phyloP scores from a whole-genome alignment of 176 grass and related monocot species.

The Juncus effusus region DNA sequence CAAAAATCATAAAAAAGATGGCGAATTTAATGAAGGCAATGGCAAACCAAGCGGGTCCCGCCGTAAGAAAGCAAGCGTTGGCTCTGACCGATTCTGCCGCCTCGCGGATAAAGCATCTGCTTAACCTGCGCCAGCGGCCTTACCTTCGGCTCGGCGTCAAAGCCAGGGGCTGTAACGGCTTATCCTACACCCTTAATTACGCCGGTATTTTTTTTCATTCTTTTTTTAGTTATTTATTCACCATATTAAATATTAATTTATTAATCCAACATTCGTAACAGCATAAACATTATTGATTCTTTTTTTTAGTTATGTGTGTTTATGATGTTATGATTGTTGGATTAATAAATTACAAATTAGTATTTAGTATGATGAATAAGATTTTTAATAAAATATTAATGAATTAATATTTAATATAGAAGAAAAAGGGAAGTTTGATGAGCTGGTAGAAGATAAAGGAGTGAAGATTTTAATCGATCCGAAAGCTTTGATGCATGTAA shows the following conservation, averaged over 20 bases:
- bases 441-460: constrained; percentile 76
- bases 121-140: constrained; percentile 54
- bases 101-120: constrained; percentile 56
- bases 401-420: constrained; percentile 37
- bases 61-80: constrained; percentile 54
- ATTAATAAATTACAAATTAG: neutral
- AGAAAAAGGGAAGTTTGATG: constrained; percentile 84
- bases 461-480: constrained; percentile 90
- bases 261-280: neutral
- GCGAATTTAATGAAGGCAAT: constrained; percentile 49
- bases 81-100: constrained; percentile 53
- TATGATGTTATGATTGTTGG: neutral
- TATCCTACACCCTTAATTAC: constrained; percentile 92
- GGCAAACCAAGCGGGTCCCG: constrained; percentile 31
- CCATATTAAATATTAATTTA: neutral
- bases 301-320: too few relatives aligned
- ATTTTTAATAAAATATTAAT: constrained; percentile 4
- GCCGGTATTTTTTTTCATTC: constrained; percentile 39
- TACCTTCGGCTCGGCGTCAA: constrained; percentile 77
- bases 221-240: neutral
- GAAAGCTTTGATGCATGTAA: constrained; percentile 93
- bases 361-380: neutral
- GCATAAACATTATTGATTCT: too few relatives aligned
- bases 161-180: constrained; percentile 76
- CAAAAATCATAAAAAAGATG: neutral